Conservation (phyloP, 441 rosid species). For the Pelargonium cotyledonis region DNA sequence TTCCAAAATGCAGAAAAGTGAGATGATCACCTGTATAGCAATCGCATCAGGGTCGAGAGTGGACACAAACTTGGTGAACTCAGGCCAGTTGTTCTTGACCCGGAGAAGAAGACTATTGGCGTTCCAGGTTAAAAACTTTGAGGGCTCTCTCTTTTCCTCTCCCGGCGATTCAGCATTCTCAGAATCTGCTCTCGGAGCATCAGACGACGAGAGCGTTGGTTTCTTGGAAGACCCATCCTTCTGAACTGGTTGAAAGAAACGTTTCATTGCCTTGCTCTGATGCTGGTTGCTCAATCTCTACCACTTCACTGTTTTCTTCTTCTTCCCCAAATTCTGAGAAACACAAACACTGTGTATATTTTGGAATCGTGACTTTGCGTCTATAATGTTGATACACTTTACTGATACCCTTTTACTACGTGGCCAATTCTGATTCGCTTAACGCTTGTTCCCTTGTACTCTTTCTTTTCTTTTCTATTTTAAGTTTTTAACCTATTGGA, state of each 20-base stretch:
- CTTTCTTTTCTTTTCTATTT: too few species aligned
- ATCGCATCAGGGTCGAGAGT: slow-evolving; percentile 77
- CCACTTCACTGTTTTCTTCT: not conserved
- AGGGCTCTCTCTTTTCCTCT: slow-evolving; percentile 42
- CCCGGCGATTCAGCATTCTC: slow-evolving; percentile 21
- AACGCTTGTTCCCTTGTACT: too few species aligned
- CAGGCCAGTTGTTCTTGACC: slow-evolving; percentile 82
- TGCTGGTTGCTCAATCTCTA: slow-evolving; percentile 3
- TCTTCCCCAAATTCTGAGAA: slow-evolving; percentile 3
- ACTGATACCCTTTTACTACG: not conserved
- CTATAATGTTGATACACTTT: slow-evolving; percentile 2
- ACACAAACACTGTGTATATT: not conserved
- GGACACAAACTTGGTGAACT: slow-evolving; percentile 59
- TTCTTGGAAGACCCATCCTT: slow-evolving; percentile 73
- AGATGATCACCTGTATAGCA: slow-evolving; percentile 57
- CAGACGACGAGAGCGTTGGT: slow-evolving; percentile 33
- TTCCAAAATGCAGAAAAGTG: slow-evolving; percentile 4
- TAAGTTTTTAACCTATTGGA: too few species aligned
- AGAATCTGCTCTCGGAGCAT: slow-evolving; percentile 24
- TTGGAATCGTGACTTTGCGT: not conserved
- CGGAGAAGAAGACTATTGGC: slow-evolving; percentile 96
- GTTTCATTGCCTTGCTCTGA: slow-evolving; percentile 44
- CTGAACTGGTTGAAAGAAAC: slow-evolving; percentile 87
- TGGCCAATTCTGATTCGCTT: not conserved
- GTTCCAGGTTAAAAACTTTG: slow-evolving; percentile 87